Percentiles rank a stretch among this genome's conserved stretches.
phyloP scores from a whole-genome alignment of 2,329 filamentous ascomycete genomes.

The Pseudocercospora cruenta region DNA sequence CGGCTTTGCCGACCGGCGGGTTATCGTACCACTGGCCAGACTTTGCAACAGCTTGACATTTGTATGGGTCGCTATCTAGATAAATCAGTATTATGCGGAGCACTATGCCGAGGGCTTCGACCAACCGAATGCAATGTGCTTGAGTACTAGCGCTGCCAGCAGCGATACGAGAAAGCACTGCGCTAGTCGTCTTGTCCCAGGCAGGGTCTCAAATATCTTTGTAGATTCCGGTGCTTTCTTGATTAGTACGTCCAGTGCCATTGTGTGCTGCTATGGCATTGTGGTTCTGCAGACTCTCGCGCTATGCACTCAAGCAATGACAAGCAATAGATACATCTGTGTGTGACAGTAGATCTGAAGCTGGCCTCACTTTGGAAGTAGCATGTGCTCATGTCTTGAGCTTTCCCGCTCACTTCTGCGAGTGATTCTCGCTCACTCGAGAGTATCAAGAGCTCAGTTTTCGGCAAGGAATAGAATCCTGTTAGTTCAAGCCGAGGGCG shows the following conservation, averaged over 20 bases:
- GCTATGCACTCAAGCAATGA: neutral
- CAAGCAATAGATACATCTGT: no score
- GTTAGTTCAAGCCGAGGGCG: neutral
- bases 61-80: constrained; percentile 52
- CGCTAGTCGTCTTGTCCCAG: neutral
- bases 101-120: neutral
- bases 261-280: neutral
- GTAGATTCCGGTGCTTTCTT: neutral
- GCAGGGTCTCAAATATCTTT: neutral
- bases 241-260: neutral
- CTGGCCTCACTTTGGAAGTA: no score
- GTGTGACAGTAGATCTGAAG: no score
- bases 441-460: no score
- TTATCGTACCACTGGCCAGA: constrained; percentile 57
- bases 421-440: no score
- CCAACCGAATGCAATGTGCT: constrained; percentile 17
- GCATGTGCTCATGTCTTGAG: no score
- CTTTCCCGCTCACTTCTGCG: no score
- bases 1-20: constrained; percentile 14
- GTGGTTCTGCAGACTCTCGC: neutral
- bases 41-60: constrained; percentile 57
- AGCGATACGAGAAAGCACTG: constrained; percentile 9
- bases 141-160: constrained; percentile 8
- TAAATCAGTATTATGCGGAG: constrained; percentile 1
- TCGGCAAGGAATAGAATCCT: neutral